These are phyloP conservation scores for Ceratorhiza oryzae-sativae DNA, from an alignment of 1,284 basidiomycete genomes.

Conservation along the genomic window DNA sequence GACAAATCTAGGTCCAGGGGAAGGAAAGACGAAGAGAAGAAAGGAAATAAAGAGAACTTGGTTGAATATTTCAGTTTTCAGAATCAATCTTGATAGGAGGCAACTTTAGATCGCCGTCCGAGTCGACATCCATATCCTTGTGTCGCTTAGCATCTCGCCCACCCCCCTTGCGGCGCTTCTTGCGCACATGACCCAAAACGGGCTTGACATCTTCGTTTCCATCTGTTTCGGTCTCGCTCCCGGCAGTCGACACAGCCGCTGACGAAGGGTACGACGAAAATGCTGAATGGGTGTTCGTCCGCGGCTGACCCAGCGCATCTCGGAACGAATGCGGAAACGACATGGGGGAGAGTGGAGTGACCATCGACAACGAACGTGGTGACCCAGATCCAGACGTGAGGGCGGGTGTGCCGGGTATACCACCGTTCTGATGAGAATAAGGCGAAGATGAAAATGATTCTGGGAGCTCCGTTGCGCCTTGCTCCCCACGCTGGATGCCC, in stretches of 20 bases:
- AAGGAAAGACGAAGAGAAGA: background rate
- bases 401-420: slow-evolving; percentile 34
- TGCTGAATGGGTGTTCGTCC: slow-evolving; percentile 17
- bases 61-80: slow-evolving; percentile 16
- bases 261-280: slow-evolving; percentile 34
- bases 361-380: slow-evolving; percentile 33
- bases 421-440: slow-evolving; percentile 19
- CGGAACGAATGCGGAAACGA: slow-evolving; percentile 35
- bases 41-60: background rate
- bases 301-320: slow-evolving; percentile 31
- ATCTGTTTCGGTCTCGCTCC: slow-evolving; percentile 38
- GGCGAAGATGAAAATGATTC: background rate
- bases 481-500: slow-evolving; percentile 66
- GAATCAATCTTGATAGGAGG: slow-evolving; percentile 15
- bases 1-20: background rate
- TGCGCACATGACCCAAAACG: slow-evolving; percentile 19
- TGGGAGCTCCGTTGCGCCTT: slow-evolving; percentile 27
- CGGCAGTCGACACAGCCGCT: slow-evolving; percentile 28
- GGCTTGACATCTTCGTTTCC: slow-evolving; percentile 18
- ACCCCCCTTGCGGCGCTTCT: slow-evolving; percentile 37
- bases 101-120: slow-evolving; percentile 7
- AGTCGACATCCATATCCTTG: slow-evolving; percentile 31
- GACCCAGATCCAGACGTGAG: slow-evolving; percentile 37
- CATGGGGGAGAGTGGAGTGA: slow-evolving; percentile 35
- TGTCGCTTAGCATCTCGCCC: slow-evolving; percentile 29